Percentiles rank a stretch among this genome's conserved stretches.
These are phyloP conservation scores for Biscogniauxia marginata DNA, from an alignment of 2,329 filamentous ascomycete genomes.

Conservation along the genomic window DNA sequence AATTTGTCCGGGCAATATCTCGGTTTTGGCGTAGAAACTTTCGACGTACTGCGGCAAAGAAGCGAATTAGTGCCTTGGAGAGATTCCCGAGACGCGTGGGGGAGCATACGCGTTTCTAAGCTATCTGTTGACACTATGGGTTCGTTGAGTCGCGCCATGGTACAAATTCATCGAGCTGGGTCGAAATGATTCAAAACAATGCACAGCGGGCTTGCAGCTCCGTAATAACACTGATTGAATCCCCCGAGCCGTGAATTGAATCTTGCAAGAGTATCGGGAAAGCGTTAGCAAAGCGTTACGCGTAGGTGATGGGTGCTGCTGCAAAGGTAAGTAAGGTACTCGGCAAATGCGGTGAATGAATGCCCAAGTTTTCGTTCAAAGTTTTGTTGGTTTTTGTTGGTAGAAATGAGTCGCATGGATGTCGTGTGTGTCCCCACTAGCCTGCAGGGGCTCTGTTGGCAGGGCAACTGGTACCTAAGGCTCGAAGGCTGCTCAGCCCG, in stretches of 20 bases:
- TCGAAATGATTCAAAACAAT: constrained; percentile 1
- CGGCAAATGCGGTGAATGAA: constrained; percentile 18
- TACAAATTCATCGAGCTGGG: constrained; percentile 31
- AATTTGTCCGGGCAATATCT: constrained; percentile 78
- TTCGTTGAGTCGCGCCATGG: constrained; percentile 82
- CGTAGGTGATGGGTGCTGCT: constrained; percentile 5
- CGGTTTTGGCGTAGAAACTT: constrained; percentile 81
- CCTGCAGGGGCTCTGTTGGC: constrained; percentile 21
- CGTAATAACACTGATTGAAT: constrained; percentile 7
- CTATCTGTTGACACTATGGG: constrained; percentile 65
- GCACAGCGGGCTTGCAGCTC: constrained; percentile 5
- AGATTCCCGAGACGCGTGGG: not conserved
- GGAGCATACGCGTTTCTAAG: constrained; percentile 66
- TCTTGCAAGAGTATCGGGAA: not conserved
- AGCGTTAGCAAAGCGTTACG: not conserved
- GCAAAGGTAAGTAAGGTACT: constrained; percentile 4
- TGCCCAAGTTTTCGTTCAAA: constrained; percentile 15
- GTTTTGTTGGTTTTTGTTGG: constrained; percentile 5
- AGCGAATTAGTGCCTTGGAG: constrained; percentile 5
- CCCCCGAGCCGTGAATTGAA: not conserved
- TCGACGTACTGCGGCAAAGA: constrained; percentile 60
- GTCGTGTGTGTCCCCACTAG: constrained; percentile 12
- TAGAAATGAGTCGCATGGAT: constrained; percentile 22
- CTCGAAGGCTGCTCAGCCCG: not conserved
- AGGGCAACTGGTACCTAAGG: not conserved